Conservation (phyloP, 2,329 filamentous ascomycete species). For the Colletotrichum trifolii region DNA sequence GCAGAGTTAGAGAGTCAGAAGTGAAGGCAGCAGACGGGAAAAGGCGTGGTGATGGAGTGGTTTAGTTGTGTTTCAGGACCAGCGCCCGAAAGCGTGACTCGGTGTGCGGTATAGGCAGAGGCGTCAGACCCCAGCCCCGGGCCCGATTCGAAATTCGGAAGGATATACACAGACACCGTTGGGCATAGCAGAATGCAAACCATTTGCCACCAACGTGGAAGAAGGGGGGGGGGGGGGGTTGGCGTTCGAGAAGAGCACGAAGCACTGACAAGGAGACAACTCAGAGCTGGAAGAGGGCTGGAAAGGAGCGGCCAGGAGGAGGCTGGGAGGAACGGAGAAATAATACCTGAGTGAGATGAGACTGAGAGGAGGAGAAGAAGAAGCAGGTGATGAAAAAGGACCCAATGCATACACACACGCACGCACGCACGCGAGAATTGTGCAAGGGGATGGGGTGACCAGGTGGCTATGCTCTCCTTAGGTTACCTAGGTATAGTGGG, state of each 20-base stretch:
- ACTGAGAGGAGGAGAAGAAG: constrained; percentile 11
- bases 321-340: constrained; percentile 32
- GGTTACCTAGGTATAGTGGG: too few relatives aligned
- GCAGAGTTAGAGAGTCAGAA: constrained; percentile 8
- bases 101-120: constrained; percentile 31
- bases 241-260: constrained; percentile 10
- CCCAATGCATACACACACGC: constrained; percentile 31
- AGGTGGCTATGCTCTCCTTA: too few relatives aligned
- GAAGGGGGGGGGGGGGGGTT: constrained; percentile 4
- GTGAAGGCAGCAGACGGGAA: constrained; percentile 19
- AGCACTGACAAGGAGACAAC: constrained; percentile 11
- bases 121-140: constrained; percentile 17
- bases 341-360: neutral
- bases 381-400: constrained; percentile 26
- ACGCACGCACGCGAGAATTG: constrained; percentile 36
- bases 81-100: constrained; percentile 36
- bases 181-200: constrained; percentile 4
- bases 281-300: neutral
- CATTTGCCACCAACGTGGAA: constrained; percentile 24
- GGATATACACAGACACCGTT: constrained; percentile 16
- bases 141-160: constrained; percentile 13
- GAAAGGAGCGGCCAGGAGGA: constrained; percentile 5
- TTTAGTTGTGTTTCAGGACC: constrained; percentile 37
- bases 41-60: constrained; percentile 26
- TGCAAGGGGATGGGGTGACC: constrained; percentile 1